Base-by-base conservation (phyloP, 2,329 filamentous ascomycete species). In the Fusarium caatingaense region DNA sequence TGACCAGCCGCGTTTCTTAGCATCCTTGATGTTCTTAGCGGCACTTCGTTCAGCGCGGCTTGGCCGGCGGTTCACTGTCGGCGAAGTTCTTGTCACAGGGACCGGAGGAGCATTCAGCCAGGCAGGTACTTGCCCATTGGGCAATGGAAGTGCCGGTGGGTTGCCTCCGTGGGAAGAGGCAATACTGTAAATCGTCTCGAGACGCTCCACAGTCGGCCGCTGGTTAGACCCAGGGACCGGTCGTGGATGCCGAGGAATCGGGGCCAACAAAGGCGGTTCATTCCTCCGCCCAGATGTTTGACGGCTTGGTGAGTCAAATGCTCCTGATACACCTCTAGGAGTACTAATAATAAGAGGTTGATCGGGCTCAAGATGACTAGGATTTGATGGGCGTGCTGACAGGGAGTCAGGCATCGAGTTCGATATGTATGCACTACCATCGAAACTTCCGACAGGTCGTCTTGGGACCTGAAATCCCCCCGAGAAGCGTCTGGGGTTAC, bases 261-360 rank as follows among this genome's bases (percentile, higher is more conserved):
- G 87, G 0, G 87, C 85, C 23, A 87, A 75, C 45, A 89, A 82
- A 3, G 83, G 81, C 2, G 83, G 81, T 40, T 85, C 85, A 4
- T 75, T 74, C 20, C 76, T 76, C 15, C 73, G 76, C 16, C 75
- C 72, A n/a, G 78, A 78, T 20, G 73, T 73, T 30, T 75, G 77
- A 13, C 78, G 78, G 8, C 72, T 73, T 3, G 84, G 83, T 3
- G 78, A 72, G 60, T 89, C 87, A 66, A 83, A 87, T 2, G 83
- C 85, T 5, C 87, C 87, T 0, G 82, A 79, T 11, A 89, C 82
- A 18, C 87, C 87, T 12, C 79, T 83, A 2, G 87, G 87, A 6
- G 87, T 89, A 76, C 87, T 89, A 75, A 89, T 88, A 56, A 89
- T 89, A 27, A 89, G 80, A 6, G 87, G 87, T 56, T 85, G 83